Evolutionary conservation across 2,329 filamentous ascomycete species (phyloP).

Genomic region (Cladosporium sp.): DNA sequence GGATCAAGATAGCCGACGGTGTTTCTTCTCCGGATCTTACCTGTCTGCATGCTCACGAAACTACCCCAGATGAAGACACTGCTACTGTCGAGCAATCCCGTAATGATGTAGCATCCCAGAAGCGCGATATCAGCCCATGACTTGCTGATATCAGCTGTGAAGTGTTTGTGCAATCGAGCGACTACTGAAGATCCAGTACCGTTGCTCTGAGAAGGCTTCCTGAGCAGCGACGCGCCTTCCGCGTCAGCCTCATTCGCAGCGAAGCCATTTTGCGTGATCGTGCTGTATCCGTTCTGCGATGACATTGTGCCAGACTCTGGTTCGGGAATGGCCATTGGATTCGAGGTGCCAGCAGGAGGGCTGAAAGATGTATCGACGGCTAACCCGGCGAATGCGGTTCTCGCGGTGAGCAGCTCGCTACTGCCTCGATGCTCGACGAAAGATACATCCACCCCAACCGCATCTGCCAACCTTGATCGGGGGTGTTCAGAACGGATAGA

Average conservation of each 20-base stretch:
- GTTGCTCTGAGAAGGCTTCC: neutral
- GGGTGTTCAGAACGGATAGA: neutral
- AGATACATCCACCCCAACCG: neutral
- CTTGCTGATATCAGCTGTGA: constrained; percentile 55
- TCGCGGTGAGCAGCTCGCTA: neutral
- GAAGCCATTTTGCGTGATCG: constrained; percentile 11
- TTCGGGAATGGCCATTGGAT: neutral
- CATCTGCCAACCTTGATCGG: neutral
- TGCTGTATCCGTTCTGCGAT: constrained; percentile 8
- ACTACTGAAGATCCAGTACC: neutral
- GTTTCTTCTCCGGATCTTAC: constrained; percentile 43
- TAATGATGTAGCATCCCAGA: constrained; percentile 67
- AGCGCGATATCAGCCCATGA: constrained; percentile 68
- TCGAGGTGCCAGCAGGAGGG: neutral
- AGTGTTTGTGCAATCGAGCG: constrained; percentile 30
- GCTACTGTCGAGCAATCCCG: constrained; percentile 74
- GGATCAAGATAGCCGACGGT: neutral
- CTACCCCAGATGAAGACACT: constrained; percentile 76
- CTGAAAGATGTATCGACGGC: neutral
- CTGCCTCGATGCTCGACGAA: neutral
- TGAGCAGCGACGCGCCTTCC: constrained; percentile 8
- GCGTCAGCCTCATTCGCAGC: constrained; percentile 11
- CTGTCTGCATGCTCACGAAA: constrained; percentile 83
- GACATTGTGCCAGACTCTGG: constrained; percentile 3
- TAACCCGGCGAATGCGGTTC: neutral